Percentiles rank a stretch among this genome's conserved stretches.
phyloP scores from a whole-genome alignment of 2,329 filamentous ascomycete species.

The Calonectria honghensis region DNA sequence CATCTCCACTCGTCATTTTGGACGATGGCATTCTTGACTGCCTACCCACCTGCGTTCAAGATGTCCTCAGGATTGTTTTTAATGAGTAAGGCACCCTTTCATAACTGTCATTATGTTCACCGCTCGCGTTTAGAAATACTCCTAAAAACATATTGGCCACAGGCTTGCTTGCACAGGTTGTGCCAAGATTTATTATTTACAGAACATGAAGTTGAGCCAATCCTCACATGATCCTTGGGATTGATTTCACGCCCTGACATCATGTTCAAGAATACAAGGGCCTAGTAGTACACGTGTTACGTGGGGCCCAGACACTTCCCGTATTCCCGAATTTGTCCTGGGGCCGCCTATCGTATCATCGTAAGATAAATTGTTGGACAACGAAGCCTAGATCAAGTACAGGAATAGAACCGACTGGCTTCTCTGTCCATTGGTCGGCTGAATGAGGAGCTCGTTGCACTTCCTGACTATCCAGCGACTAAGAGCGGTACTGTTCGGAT shows the following conservation, averaged over 20 bases:
- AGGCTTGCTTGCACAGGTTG: not conserved
- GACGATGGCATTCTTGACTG: not conserved
- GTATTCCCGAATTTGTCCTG: not conserved
- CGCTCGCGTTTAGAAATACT: not conserved
- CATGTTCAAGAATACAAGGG: not conserved
- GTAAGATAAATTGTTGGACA: conserved; percentile 2
- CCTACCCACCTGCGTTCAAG: no score
- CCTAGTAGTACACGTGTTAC: not conserved
- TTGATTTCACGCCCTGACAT: not conserved
- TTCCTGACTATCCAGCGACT: not conserved
- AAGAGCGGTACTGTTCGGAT: conserved; percentile 29
- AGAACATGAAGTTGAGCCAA: not conserved
- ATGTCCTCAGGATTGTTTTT: no score
- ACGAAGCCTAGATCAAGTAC: not conserved
- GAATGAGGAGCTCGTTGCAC: not conserved
- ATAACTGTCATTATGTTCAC: not conserved
- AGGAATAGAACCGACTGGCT: not conserved
- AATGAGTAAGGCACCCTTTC: not conserved
- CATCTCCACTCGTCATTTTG: not conserved
- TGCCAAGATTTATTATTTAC: no score
- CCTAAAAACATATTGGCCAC: not conserved
- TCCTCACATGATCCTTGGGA: not conserved
- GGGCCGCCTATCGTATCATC: conserved; percentile 9
- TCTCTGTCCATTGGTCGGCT: not conserved
- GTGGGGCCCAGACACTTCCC: not conserved